Evolutionary conservation across 106 monocot species (phyloP), one percentile per base, ranked within the genome.

Genomic region (Dioscorea alata): DNA sequence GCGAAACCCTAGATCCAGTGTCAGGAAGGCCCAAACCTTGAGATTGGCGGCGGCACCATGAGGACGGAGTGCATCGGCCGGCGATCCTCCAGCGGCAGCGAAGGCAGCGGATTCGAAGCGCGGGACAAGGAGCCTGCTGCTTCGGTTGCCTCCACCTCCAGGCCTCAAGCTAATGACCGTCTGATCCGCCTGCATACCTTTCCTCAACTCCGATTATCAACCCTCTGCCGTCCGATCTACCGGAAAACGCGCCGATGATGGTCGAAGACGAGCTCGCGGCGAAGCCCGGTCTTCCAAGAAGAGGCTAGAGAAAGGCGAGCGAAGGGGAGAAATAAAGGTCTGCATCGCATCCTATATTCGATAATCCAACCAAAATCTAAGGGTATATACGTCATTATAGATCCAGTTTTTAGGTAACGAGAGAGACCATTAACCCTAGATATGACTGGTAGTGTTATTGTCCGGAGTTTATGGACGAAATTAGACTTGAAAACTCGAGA

Each of bases 121-220:
- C 20, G 81, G 61, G 69, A 51, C 84, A 66, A 75, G 49, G 31
- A 77, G 57, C 58, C 80, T 74, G 65, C 73, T 64, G 74, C 79
- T 77, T 33, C 87, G 77, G 61, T 71, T 83, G 31, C 76, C 76
- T 56, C 88, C 91, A 49, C 92, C 92, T 33, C 91, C 91, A 51
- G 88, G 88, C 74, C 88, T 85, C 83, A 88, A 83, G 71, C 83
- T 86, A 49, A 88, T 74, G 24, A 79, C 77, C 71, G 81, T 69
- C 81, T 76, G 88, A 83, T 92, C 92, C 64, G 88, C 72, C 86
- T 88, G 88, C 92, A 83, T 89, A 81, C 71, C 86, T 84, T 82
- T 66, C 71, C 50, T 56, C 23, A 62, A 50, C 50, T 31, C 54
- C 57, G 59, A 59, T 59, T 12, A 19, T 23, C n/a, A 23, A 18